Conservation (phyloP, 2,329 filamentous ascomycete genomes). For the Hymenoscyphus scutula region DNA sequence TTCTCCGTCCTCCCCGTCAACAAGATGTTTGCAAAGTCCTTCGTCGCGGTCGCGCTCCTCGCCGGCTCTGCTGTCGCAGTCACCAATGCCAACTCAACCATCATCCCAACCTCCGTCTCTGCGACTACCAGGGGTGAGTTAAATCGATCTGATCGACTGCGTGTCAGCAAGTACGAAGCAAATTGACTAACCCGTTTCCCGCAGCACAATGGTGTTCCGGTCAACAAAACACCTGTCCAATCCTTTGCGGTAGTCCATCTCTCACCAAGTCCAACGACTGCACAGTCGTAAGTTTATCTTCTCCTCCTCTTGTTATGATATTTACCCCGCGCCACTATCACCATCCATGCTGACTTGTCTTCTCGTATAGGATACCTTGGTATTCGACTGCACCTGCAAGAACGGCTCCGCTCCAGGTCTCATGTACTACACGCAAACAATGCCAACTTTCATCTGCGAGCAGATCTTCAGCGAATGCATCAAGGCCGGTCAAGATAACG, state of each 20-base stretch:
- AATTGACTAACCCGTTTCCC: neutral
- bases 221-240: slow-evolving; percentile 57
- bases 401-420: slow-evolving; percentile 55
- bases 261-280: slow-evolving; percentile 50
- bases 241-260: slow-evolving; percentile 50
- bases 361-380: slow-evolving; percentile 39
- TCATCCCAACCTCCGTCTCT: slow-evolving; percentile 26
- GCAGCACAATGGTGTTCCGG: slow-evolving; percentile 56
- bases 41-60: slow-evolving; percentile 30
- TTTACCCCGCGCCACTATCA: neutral
- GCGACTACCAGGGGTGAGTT: slow-evolving; percentile 27
- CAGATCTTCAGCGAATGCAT: slow-evolving; percentile 50
- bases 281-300: slow-evolving; percentile 48
- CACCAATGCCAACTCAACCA: slow-evolving; percentile 28
- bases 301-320: neutral
- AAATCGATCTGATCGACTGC: neutral
- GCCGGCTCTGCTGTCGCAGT: slow-evolving; percentile 29
- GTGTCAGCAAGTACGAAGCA: neutral
- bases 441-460: slow-evolving; percentile 60
- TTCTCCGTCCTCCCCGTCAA: slow-evolving; percentile 13
- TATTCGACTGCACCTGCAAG: slow-evolving; percentile 55
- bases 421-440: slow-evolving; percentile 52
- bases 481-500: slow-evolving; percentile 43
- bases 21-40: slow-evolving; percentile 34
- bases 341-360: slow-evolving; percentile 12